Base-by-base conservation (phyloP, 371 early-diverging fungal species). In the Coemansia linderi region DNA sequence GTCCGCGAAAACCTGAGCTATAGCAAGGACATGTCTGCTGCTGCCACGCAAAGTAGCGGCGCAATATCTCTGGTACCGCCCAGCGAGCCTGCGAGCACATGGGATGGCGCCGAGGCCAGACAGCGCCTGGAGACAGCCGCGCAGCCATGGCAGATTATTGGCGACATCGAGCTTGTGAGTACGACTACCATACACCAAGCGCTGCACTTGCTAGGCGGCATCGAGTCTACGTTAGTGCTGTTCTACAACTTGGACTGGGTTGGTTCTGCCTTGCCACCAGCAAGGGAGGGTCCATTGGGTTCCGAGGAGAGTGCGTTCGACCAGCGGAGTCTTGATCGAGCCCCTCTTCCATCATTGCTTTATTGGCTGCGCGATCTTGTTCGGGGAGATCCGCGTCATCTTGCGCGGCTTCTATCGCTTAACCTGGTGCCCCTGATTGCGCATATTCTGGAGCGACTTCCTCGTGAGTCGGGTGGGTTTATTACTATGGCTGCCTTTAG, bases 261-360 rank as follows among this genome's bases (percentile, higher is more conserved):
- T 37, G 63, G 66, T 24, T 29, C 59, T 17, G 54, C 70, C 36
- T 19, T 27, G 40, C 40, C 60, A 4, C 70, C 64, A 8, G 46
- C 61, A 3, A 67, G 41, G 40, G 71, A 65, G 29, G 73, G 73
- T 17, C 73, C 73, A 12, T 65, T 73, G 5, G 73, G 73, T 1
- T 65, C 70, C 2, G 73, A 73, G 3, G 73, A 70, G 31, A 54
- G 61, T 8, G 38, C 58, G 2, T 73, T 73, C 46, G 73, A 73
- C 46, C 73, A 69, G 46, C 60, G 61, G 15, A 41, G 60, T 4
- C 48, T 73, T 29, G 69, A 65, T 38, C 43, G 41, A 17, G 56
- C 46, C 22, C 71, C 74, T 1, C 52, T 74, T 61, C 72, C 72
- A 13, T 62, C 72, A 17, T 71, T 71, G n/a, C 66, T 74, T 38